Conservation (phyloP, 768 basidiomycete genomes). For the Lyophyllum semitale region DNA sequence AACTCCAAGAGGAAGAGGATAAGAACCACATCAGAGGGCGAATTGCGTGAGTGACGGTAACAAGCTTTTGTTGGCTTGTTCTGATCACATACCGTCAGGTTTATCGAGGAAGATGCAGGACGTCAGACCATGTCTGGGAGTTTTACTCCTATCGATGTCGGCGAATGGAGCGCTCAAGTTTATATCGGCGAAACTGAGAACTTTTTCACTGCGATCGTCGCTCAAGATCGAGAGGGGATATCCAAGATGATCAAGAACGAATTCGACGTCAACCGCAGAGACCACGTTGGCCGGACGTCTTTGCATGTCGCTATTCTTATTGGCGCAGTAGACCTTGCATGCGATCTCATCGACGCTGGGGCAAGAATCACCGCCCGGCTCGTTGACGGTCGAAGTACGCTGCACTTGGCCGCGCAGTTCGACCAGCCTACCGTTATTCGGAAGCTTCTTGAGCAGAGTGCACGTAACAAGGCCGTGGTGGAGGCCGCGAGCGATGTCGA, state of each 20-base stretch:
- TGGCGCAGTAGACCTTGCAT: slow-evolving; percentile 45
- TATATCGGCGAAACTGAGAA: slow-evolving; percentile 56
- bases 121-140: slow-evolving; percentile 63
- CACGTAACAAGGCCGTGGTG: slow-evolving; percentile 33
- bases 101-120: slow-evolving; percentile 61
- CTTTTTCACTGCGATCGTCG: slow-evolving; percentile 58
- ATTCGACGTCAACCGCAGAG: slow-evolving; percentile 52
- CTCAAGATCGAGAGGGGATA: slow-evolving; percentile 42
- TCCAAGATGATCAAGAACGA: slow-evolving; percentile 40
- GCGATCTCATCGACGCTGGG: slow-evolving; percentile 54
- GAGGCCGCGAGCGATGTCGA: slow-evolving; percentile 26
- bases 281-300: slow-evolving; percentile 62
- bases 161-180: slow-evolving; percentile 65
- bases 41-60: slow-evolving; percentile 39
- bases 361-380: slow-evolving; percentile 57
- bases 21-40: slow-evolving; percentile 54
- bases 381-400: slow-evolving; percentile 54
- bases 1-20: slow-evolving; percentile 54
- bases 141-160: slow-evolving; percentile 67
- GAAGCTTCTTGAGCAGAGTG: slow-evolving; percentile 55
- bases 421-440: slow-evolving; percentile 41
- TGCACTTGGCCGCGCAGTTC: slow-evolving; percentile 59
- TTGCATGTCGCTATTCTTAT: slow-evolving; percentile 60
- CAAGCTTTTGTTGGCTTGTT: background rate
- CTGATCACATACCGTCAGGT: slow-evolving; percentile 31